Base-by-base conservation (phyloP, 2,329 filamentous ascomycete genomes). In the Claviceps sp. region DNA sequence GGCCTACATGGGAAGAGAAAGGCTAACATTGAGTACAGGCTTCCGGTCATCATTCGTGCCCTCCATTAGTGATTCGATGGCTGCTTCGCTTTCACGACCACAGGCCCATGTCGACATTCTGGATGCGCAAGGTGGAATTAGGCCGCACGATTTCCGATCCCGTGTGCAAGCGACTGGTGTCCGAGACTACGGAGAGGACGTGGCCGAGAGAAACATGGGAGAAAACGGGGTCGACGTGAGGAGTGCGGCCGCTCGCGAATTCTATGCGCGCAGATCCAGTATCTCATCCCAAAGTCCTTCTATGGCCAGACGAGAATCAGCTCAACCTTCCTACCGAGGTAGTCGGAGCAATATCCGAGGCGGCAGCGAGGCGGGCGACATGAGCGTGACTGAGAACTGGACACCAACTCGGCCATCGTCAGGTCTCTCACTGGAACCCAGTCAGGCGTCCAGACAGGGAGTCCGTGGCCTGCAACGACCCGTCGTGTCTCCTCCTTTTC, bases 111-210 rank as follows among this genome's bases (percentile, higher is more conserved):
- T 54, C 22, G 53, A 54, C 37, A 44, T 54, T 7, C 50, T 54
- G 18, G 70, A 72, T 55, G 59, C 65, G 8, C 54, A 55, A 37
- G 47, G 55, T 1, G 71, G 66, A 22, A 68, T 79, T 41, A 70
- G 62, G 22, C 70, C 71, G 1, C 63, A 67, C 3, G 68, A 76
- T 54, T 77, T 78, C 58, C 63, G 65, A 48, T 62, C 65, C 14
- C 67, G 74, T 20, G 59, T 77, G 3, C 63, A 71, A 51, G 75
- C 76, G 0, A 61, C 73, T 0, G 76, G 76, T 1, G 65, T 67
- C 0, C 68, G 70, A 46, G 71, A 75, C 49, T 81, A 80, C 56
- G 78, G 74, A 18, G 80, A 83, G 60, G 78, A 81, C 59, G 77
- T 82, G 0, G 78, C 77, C 1, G 77, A 81, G 55, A 69, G 79